These are phyloP conservation scores for Fusarium solani-melongenae DNA, from an alignment of 2,329 filamentous ascomycete species.

Conservation along the genomic window DNA sequence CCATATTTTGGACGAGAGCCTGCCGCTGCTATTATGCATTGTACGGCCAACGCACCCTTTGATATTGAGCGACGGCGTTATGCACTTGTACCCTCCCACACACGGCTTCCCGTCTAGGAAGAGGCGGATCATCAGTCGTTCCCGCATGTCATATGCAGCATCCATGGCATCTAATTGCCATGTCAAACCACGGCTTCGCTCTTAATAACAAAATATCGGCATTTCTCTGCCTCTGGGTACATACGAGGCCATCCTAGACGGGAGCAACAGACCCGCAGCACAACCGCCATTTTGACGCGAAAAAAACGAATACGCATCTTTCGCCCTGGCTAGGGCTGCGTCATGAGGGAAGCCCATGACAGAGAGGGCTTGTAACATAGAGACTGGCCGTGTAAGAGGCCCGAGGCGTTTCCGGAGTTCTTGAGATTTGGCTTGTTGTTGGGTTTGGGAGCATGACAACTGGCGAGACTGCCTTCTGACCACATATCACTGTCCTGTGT, in stretches of 20 bases:
- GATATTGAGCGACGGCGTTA: neutral
- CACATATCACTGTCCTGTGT: neutral
- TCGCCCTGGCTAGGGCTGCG: neutral
- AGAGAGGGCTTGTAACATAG: constrained; percentile 1
- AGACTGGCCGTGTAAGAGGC: neutral
- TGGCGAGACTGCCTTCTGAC: neutral
- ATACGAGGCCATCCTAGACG: neutral
- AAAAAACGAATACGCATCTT: neutral
- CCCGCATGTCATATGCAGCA: neutral
- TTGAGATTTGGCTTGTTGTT: neutral
- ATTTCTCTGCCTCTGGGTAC: neutral
- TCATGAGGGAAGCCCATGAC: neutral
- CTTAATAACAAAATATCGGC: neutral
- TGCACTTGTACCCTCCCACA: neutral
- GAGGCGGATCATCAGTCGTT: constrained; percentile 7
- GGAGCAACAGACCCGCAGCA: constrained; percentile 26
- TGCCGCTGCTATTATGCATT: neutral
- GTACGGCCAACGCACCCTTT: neutral
- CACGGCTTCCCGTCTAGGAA: constrained; percentile 5
- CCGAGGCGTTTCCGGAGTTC: neutral
- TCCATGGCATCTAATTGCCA: constrained; percentile 5
- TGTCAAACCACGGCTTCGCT: neutral
- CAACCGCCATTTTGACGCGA: constrained; percentile 3
- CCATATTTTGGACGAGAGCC: neutral
- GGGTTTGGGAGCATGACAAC: neutral